These are phyloP conservation scores for Ulmus americana DNA, from an alignment of 331 rosid genomes.

Conservation along the genomic window DNA sequence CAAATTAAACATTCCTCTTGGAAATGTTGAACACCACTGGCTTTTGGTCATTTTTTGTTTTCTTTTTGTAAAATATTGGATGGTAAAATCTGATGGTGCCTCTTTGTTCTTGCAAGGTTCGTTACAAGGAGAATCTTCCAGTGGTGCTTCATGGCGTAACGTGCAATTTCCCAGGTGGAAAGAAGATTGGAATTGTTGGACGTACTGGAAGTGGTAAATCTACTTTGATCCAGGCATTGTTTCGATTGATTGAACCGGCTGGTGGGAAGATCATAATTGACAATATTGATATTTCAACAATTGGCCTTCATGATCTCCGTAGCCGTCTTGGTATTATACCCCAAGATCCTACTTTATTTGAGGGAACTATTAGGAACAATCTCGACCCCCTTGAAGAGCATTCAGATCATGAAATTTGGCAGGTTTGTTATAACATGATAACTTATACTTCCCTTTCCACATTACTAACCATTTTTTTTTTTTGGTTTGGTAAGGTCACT, in stretches of 20 bases:
- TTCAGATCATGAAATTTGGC: conserved; percentile 77
- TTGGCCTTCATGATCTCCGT: conserved; percentile 92
- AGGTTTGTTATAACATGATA: conserved; percentile 41
- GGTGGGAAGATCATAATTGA: conserved; percentile 73
- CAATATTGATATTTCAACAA: conserved; percentile 61
- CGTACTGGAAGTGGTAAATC: conserved; percentile 97
- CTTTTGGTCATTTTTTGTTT: background rate
- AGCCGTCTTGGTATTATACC: conserved; percentile 89
- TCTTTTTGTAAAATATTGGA: background rate
- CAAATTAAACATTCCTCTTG: background rate
- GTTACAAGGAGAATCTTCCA: conserved; percentile 94
- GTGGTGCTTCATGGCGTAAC: conserved; percentile 75
- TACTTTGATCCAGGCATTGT: conserved; percentile 86
- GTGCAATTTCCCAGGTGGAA: conserved; percentile 81
- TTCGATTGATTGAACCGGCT: conserved; percentile 78
- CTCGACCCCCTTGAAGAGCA: conserved; percentile 90
- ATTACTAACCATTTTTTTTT: background rate
- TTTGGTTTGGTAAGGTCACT: background rate
- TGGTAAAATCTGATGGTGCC: conserved; percentile 15
- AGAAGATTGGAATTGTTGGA: conserved; percentile 91
- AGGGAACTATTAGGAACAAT: conserved; percentile 83
- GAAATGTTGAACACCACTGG: background rate
- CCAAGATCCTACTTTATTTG: conserved; percentile 93
- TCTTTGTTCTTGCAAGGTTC: conserved; percentile 48
- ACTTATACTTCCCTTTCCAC: background rate